Base-by-base conservation (phyloP, 441 rosid genomes). In the Adansonia gregorii region DNA sequence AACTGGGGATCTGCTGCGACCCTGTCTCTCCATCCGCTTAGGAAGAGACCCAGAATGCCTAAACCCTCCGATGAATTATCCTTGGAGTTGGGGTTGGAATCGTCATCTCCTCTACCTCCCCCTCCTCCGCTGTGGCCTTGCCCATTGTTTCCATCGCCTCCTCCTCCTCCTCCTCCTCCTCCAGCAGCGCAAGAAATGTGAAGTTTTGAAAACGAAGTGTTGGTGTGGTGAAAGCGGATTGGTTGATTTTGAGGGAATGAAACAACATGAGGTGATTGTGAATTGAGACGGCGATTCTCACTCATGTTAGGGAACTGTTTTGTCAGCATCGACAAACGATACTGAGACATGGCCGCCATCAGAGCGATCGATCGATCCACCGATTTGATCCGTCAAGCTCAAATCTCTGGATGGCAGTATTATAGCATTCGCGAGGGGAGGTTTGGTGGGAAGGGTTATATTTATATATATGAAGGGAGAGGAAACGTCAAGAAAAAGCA, bases 1-100 rank as follows among this genome's bases (percentile, higher is more conserved):
- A 96, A 96, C 61, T 96, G 98, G 3, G 98, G 88, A 85, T 96
- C 99, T 0, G 99, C 99, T 11, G 95, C 91, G 3, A 93, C 99
- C 67, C 99, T 83, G 1, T 94, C 87, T 80, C 97, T 85, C 99
- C 99, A 94, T 39, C 99, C 99, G 66, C 83, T 69, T 15, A 84
- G 67, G 45, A 86, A 81, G 15, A 86, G 43, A 6, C 84, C 89
- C 52, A 86, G 49, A 76, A 89, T 73, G 68, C 97, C 98, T 41
- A 89, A 79, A 45, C 87, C 89, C 71, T 85, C 78, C 55, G 86
- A 82, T 58, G 89, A 71, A 61, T 82, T 67, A 41, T 77, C 73
- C 14, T 15, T 70, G n/a, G 59, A 82, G 51, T 78, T 74, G 43
- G 51, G 75, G 65, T 78, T 79, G 27, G 81, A 51, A 15, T 55